Base-by-base conservation (phyloP, 2,329 filamentous ascomycete genomes). In the Aspergillus sp. region DNA sequence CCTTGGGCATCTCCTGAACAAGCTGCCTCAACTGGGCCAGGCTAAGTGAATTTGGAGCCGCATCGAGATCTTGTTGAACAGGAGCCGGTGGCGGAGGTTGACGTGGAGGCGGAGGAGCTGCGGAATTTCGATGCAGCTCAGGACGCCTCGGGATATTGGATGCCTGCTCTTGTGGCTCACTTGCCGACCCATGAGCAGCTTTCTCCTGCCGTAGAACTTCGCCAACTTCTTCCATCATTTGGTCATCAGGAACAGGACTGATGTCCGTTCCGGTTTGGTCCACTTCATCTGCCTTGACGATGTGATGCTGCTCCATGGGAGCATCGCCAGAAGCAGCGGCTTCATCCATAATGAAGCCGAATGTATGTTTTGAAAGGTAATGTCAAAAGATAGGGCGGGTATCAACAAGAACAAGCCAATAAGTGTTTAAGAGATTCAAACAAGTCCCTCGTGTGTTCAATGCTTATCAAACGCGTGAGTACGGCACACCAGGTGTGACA, bases 21-120 rank as follows among this genome's bases (percentile, higher is more conserved):
- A 93, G 83, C 63, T 85, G 85, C 62, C 85, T 84, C 49, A 93
- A 80, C 74, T 93, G 89, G 59, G 86, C 82, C 43, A 93, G 78
- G 34, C 89, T 93, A 26, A 93, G 80, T 15, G 89, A 93, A 75
- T 93, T 89, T 22, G 79, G 72, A 69, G 84, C 63, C 48, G 67
- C 64, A 48, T 74, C 71, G 39, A 62, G 55, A 57, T 66, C 65
- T 48, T 75, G 73, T 54, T 77, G 74, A 41, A 73, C 67, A 13
- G 78, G 79, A 32, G 79, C 74, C 32, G 78, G 76, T 26, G 78
- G 78, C 22, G 78, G 78, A 24, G 79, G 78, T 54, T 77, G 76
- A 38, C 72, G 60, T 18, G 76, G 76, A 8, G 77, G 78, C 45
- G 78, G 78, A 22, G 74, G 74, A 44, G 72, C 72, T 44, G 69